phyloP scores from a whole-genome alignment of 2,329 filamentous ascomycete species.

The Immersiporthe knoxdaviesiana region DNA sequence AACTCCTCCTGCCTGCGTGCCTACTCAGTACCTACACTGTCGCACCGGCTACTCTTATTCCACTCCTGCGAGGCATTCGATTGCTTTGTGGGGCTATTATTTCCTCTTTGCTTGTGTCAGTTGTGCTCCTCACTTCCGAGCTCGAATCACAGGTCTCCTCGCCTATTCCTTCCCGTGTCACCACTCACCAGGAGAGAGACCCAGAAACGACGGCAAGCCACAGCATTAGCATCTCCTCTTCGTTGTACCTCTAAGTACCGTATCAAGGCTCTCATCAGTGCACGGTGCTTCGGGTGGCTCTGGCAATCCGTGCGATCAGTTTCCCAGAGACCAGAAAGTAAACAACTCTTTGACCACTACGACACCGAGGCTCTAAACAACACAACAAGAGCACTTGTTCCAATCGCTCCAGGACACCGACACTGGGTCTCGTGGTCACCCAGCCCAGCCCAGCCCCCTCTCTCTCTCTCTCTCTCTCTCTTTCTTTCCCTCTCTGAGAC shows the following conservation, averaged over 20 bases:
- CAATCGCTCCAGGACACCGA: neutral
- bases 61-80: neutral
- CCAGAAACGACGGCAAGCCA: neutral
- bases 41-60: neutral
- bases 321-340: neutral
- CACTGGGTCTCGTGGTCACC: neutral
- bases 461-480: neutral
- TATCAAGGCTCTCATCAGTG: neutral
- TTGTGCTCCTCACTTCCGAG: neutral
- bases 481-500: neutral
- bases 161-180: neutral
- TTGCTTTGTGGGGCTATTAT: neutral
- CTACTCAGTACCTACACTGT: neutral
- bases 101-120: neutral
- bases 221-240: conserved; percentile 1
- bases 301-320: neutral
- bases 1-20: neutral
- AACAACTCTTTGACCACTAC: neutral
- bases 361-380: neutral
- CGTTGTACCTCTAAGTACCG: neutral
- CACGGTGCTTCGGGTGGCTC: neutral
- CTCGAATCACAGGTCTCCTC: neutral
- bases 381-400: conserved; percentile 1
- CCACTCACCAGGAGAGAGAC: neutral
- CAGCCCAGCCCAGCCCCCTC: neutral